Base-by-base conservation (phyloP, 306 rosid genomes). In the Ammopiptanthus mongolicus region DNA sequence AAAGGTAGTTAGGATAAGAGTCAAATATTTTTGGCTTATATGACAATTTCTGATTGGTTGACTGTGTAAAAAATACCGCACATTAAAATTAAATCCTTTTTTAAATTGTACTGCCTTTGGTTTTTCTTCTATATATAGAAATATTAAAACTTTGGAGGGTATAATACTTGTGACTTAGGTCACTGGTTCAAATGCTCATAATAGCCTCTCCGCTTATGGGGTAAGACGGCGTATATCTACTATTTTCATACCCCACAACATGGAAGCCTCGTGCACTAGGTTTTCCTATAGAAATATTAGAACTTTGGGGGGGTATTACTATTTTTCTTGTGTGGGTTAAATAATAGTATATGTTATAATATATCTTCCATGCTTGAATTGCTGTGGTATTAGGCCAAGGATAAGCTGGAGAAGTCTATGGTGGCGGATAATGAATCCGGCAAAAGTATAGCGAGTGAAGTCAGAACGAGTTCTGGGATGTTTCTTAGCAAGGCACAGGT, bases 381-480 rank as follows among this genome's bases (percentile, higher is more conserved):
- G 81, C 41, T 84, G 74, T 29, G 79, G 61, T 65, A 13, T 61
- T 75, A 96, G 99, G 91, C 99, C 0, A 92, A 83, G 88, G 85
- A 81, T 75, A 90, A 96, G 89, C 88, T 96, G 41, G 89, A 90
- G 82, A 74, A 53, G 75, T 96, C 99, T 4, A 90, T 90, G 99
- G 99, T 96, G 81, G 97, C 97, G 0, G 98, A 92, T 75, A 91
- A 86, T 37, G 96, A 84, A 11, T 90, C 98, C 2, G 99, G 99
- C 11, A 80, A 89, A 86, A 89, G 93, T 82, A 55, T 90, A 71
- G 21, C 7, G 83, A 96, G 99, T 69, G 84, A 87, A 75, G 97
- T 89, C 19, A 89, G 99, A 77, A 96, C 99, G 52, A 96, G 99
- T 81, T 90, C 97, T 14, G 99, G 99, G 58, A 96, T 89, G 98